These are phyloP conservation scores for Penicillium sp. DNA, from an alignment of 2,329 filamentous ascomycete genomes.

Conservation along the genomic window DNA sequence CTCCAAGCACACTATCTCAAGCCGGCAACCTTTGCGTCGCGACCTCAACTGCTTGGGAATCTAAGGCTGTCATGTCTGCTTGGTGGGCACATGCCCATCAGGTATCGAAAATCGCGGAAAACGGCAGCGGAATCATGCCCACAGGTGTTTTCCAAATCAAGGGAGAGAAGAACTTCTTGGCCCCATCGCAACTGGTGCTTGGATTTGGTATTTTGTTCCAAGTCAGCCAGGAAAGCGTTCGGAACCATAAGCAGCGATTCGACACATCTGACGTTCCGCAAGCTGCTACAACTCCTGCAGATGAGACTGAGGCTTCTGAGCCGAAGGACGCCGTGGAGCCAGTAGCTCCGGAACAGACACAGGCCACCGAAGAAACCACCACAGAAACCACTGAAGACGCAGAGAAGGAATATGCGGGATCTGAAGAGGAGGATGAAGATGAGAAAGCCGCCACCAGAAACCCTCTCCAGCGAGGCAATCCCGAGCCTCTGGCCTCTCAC, in stretches of 20 bases:
- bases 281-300: conserved; percentile 5
- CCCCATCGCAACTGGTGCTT: conserved; percentile 81
- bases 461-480: conserved; percentile 23
- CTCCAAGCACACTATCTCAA: conserved; percentile 86
- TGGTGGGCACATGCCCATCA: conserved; percentile 94
- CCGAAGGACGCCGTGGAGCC: conserved; percentile 16
- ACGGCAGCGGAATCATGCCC: conserved; percentile 73
- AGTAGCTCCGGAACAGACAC: conserved; percentile 18
- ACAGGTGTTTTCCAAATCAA: conserved; percentile 76
- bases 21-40: conserved; percentile 83
- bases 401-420: conserved; percentile 9
- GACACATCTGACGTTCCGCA: conserved; percentile 31
- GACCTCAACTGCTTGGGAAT: conserved; percentile 89
- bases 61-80: conserved; percentile 90
- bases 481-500: conserved; percentile 7
- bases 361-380: conserved; percentile 20
- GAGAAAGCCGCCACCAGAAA: conserved; percentile 20
- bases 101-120: conserved; percentile 78
- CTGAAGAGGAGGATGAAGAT: conserved; percentile 27
- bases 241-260: conserved; percentile 70
- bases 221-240: conserved; percentile 83
- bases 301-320: conserved; percentile 29
- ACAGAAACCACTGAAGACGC: conserved; percentile 6
- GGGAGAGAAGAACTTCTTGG: conserved; percentile 87
- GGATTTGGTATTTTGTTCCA: conserved; percentile 86